These are phyloP conservation scores for Neurospora terricola DNA, from an alignment of 495 filamentous ascomycete species.

Conservation along the genomic window DNA sequence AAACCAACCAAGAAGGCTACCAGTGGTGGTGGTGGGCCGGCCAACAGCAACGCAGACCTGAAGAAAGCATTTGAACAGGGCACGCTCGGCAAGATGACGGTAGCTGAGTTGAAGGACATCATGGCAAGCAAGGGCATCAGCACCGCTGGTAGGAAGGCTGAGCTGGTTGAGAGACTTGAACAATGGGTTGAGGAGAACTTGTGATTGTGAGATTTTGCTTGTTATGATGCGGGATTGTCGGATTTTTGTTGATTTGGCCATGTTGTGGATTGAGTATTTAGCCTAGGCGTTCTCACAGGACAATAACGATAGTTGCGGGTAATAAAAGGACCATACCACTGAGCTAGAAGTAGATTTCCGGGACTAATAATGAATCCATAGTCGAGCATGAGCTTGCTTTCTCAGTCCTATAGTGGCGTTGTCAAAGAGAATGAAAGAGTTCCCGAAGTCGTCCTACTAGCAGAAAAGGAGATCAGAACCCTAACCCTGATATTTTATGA, in stretches of 20 bases:
- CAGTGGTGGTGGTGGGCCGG: conserved; percentile 4
- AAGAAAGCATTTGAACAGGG: conserved; percentile 48
- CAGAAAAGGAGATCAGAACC: neutral
- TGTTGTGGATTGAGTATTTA: neutral
- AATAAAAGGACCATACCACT: neutral
- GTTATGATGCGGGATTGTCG: neutral
- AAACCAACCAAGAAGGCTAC: conserved; percentile 21
- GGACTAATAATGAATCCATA: neutral
- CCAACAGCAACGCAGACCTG: conserved; percentile 47
- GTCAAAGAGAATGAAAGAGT: neutral
- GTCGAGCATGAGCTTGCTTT: neutral
- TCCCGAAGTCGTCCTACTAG: neutral
- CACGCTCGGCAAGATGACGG: conserved; percentile 58
- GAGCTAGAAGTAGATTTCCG: neutral
- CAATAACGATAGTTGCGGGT: neutral
- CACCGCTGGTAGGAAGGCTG: conserved; percentile 62
- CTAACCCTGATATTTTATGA: neutral
- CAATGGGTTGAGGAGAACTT: conserved; percentile 56
- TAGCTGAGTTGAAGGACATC: conserved; percentile 60
- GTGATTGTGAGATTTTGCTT: conserved; percentile 7
- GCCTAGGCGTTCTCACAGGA: neutral
- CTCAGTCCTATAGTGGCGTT: neutral
- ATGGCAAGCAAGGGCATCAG: conserved; percentile 51
- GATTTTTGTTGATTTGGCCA: neutral
- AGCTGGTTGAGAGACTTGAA: conserved; percentile 70